phyloP scores from a whole-genome alignment of 495 filamentous ascomycete species.

The Penicillium fimorum region DNA sequence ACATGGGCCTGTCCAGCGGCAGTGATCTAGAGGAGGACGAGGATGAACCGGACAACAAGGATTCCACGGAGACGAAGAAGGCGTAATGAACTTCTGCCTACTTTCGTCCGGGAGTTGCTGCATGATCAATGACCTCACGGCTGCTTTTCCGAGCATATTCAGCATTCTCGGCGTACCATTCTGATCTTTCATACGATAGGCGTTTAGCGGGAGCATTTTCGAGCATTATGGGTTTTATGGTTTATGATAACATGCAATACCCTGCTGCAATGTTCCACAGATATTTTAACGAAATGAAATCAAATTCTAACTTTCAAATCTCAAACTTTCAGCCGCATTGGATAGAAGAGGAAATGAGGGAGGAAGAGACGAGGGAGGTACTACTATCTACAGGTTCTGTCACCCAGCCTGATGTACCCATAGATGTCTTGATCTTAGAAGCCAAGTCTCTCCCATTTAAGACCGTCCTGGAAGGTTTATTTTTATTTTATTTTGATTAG shows the following conservation, averaged over 20 bases:
- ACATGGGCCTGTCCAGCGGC: constrained; percentile 58
- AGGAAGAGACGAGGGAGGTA: too few species aligned
- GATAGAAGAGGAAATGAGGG: too few species aligned
- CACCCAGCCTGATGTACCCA: too few species aligned
- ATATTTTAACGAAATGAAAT: background rate
- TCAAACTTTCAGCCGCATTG: background rate
- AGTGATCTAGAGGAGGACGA: constrained; percentile 57
- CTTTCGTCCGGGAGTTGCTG: background rate
- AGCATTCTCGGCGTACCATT: constrained; percentile 10
- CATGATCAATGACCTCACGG: background rate
- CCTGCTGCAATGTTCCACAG: background rate
- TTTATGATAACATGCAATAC: constrained; percentile 5
- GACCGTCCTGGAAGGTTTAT: too few species aligned
- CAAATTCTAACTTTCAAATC: background rate
- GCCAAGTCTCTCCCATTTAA: too few species aligned
- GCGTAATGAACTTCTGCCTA: background rate
- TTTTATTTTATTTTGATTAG: too few species aligned
- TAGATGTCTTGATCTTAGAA: too few species aligned
- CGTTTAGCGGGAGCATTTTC: constrained; percentile 5
- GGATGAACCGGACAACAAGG: constrained; percentile 8
- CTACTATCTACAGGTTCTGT: too few species aligned
- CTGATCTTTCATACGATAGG: background rate
- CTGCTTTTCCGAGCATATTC: background rate
- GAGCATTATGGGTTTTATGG: background rate
- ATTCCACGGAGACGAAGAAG: constrained; percentile 7